Evolutionary conservation across 148 eudicot species (phyloP).

Genomic region (Dysphania ambrosioides): DNA sequence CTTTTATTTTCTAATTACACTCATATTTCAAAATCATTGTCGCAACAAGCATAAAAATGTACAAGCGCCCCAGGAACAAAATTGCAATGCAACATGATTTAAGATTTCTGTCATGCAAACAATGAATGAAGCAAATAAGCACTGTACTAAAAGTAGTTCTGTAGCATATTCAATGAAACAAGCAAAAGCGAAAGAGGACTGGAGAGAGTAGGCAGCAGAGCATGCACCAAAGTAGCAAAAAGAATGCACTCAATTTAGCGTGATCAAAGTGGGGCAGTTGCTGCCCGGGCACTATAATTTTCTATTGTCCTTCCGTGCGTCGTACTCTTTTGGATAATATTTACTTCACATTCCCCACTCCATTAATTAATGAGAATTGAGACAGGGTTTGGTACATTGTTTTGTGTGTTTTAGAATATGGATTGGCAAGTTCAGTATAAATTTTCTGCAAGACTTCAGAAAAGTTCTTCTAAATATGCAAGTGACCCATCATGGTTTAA

Average conservation of each 20-base stretch:
- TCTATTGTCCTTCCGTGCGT: slow-evolving; percentile 7
- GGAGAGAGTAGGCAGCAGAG: slow-evolving; percentile 1
- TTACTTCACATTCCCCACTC: neutral
- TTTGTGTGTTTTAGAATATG: neutral
- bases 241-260: slow-evolving; percentile 14
- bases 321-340: slow-evolving; percentile 2
- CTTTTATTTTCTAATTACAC: neutral
- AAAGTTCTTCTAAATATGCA: too few species aligned
- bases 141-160: neutral
- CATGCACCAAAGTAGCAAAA: slow-evolving; percentile 25
- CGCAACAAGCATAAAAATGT: neutral
- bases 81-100: neutral
- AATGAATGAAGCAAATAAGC: neutral
- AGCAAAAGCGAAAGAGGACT: neutral
- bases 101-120: neutral
- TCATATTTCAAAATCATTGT: neutral
- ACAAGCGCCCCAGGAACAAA: neutral
- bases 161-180: slow-evolving; percentile 7
- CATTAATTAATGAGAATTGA: too few species aligned
- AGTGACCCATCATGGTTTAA: too few species aligned
- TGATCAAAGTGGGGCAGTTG: slow-evolving; percentile 20
- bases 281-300: neutral
- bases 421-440: neutral
- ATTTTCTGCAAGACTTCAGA: too few species aligned
- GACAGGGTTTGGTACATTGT: neutral